A percentile compares a stretch with the other conserved stretches of the same genome.
Conservation (phyloP, 2,329 filamentous ascomycete genomes). For the Aspergillus viridinutans region DNA sequence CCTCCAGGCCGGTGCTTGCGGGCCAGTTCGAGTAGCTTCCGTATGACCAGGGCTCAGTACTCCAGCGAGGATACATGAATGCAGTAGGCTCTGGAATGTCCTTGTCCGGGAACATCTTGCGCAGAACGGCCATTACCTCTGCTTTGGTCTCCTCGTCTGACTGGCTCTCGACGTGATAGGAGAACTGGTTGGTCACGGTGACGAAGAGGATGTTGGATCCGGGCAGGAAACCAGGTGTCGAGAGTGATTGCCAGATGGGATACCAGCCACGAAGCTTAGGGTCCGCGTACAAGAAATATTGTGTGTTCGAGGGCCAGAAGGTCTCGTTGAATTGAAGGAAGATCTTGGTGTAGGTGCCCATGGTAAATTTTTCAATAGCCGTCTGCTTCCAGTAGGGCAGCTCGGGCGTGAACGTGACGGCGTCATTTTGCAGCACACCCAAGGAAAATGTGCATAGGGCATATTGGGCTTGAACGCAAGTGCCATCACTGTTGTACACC, state of each 20-base stretch:
- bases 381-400: slow-evolving; percentile 62
- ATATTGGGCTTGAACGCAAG: slow-evolving; percentile 56
- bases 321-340: slow-evolving; percentile 65
- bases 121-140: slow-evolving; percentile 56
- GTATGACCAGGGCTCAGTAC: slow-evolving; percentile 46
- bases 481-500: slow-evolving; percentile 51
- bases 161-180: slow-evolving; percentile 57
- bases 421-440: slow-evolving; percentile 61
- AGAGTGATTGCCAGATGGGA: slow-evolving; percentile 62
- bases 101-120: slow-evolving; percentile 57
- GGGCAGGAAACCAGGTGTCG: slow-evolving; percentile 53
- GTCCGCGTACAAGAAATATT: slow-evolving; percentile 53
- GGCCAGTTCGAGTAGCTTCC: slow-evolving; percentile 69
- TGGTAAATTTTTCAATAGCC: slow-evolving; percentile 61
- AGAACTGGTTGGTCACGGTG: slow-evolving; percentile 56
- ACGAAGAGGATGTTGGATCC: slow-evolving; percentile 63
- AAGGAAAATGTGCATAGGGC: slow-evolving; percentile 65
- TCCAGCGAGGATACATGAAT: slow-evolving; percentile 62
- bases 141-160: slow-evolving; percentile 54
- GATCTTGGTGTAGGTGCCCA: slow-evolving; percentile 71
- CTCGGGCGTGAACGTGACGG: slow-evolving; percentile 54
- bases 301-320: slow-evolving; percentile 58
- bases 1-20: slow-evolving; percentile 57
- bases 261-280: slow-evolving; percentile 50
- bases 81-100: slow-evolving; percentile 56